Evolutionary conservation across 768 basidiomycete genomes (phyloP), one percentile per base, ranked within the genome.

Genomic region (Thelephora ganbajun): DNA sequence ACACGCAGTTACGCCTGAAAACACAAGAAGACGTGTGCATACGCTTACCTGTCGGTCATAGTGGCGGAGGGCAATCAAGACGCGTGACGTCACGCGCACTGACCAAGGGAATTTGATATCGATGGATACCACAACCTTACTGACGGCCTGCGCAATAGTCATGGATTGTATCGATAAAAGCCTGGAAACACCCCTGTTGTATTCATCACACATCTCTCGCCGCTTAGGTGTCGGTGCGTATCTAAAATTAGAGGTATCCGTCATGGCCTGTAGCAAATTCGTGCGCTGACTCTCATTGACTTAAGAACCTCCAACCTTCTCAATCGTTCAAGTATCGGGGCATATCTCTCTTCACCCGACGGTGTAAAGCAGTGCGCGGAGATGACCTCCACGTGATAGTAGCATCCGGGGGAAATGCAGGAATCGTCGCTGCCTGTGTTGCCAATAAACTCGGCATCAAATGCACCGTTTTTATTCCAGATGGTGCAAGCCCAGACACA

Each of bases 381-480:
- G 58, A 69, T 11, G 57, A 59, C 23, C 66, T 78, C 5, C 85
- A 84, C 59, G 64, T 79, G 37, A 65, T 86, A 37, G 75, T 79
- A 45, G 83, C 85, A 0, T 88, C 85, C 0, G 74, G 80, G 4
- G 85, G 85, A n/a, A 87, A 88, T 56, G 86, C 82, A n/a, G 84
- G 78, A 1, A 64, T 85, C 12, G 85, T 83, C 11, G 73, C 74
- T 0, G 83, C 83, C 13, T 72, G 74, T 51, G 79, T 77, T 18
- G 75, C 83, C 7, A 65, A 70, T 23, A 63, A 57, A 16, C 67
- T 85, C 19, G 62, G 63, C 5, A 64, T 84, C 37, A 66, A 59
- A 56, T 86, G 83, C 58, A 82, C 76, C 5, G 77, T 87, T 2
- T 86, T 69, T 57, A 66, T 89, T 19, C 83, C 85, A 0, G 60